A percentile compares a stretch with the other conserved stretches of the same genome.
phyloP scores from a whole-genome alignment of 192 early-diverging fungal species.

The Dispira simplex region DNA sequence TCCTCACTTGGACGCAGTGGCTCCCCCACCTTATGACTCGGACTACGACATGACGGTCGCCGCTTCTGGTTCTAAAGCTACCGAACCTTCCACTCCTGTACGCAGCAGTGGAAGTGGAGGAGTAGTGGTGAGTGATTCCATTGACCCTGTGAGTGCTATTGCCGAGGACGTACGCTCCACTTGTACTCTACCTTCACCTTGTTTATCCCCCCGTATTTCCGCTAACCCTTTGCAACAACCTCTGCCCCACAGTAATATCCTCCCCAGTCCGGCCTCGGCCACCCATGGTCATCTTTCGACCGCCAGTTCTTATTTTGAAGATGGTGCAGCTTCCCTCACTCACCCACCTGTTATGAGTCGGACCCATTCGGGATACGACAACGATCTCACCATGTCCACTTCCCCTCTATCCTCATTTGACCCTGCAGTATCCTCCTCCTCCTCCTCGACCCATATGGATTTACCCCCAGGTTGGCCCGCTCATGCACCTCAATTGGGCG shows the following conservation, averaged over 20 bases:
- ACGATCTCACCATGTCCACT: too few relatives aligned
- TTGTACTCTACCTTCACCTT: conserved; percentile 10
- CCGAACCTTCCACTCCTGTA: too few relatives aligned
- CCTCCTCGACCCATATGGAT: too few relatives aligned
- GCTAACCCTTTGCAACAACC: not conserved
- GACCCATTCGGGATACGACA: too few relatives aligned
- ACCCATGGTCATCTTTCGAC: not conserved
- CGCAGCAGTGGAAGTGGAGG: too few relatives aligned
- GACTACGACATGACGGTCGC: not conserved
- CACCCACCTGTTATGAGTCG: not conserved
- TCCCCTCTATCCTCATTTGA: too few relatives aligned
- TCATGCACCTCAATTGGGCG: not conserved
- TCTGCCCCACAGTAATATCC: too few relatives aligned
- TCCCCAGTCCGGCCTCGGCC: conserved; percentile 7
- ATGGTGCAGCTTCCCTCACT: not conserved
- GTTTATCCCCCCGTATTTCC: conserved; percentile 6
- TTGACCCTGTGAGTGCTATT: not conserved
- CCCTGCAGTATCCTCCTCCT: too few relatives aligned
- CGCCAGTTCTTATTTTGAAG: conserved; percentile 2
- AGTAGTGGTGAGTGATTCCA: not conserved
- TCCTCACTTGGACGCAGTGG: not conserved
- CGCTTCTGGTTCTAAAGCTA: too few relatives aligned
- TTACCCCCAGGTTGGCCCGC: not conserved
- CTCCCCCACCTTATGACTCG: not conserved
- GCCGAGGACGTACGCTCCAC: conserved; percentile 9